These are phyloP conservation scores for Dissophora ornata DNA, from an alignment of 192 early-diverging fungal species.

Conservation along the genomic window DNA sequence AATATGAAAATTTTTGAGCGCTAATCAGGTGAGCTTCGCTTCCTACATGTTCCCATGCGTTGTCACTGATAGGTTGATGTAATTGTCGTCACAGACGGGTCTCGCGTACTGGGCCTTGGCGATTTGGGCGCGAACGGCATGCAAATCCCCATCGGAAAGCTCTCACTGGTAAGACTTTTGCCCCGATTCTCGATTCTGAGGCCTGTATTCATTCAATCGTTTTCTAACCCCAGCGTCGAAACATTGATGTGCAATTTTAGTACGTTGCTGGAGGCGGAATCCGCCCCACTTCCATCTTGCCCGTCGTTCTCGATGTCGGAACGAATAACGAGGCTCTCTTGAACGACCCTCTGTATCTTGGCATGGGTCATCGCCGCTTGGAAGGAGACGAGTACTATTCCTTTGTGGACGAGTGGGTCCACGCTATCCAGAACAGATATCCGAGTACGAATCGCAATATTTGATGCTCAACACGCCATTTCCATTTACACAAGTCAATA, in stretches of 20 bases:
- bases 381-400: slow-evolving; percentile 66
- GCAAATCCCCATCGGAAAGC: slow-evolving; percentile 96
- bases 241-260: slow-evolving; percentile 42
- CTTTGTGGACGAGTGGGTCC: slow-evolving; percentile 67
- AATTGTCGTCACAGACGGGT: slow-evolving; percentile 94
- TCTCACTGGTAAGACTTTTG: slow-evolving; percentile 56
- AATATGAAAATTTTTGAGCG: too few species aligned
- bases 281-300: slow-evolving; percentile 86
- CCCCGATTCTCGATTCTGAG: not conserved
- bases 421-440: slow-evolving; percentile 63
- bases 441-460: slow-evolving; percentile 47
- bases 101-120: slow-evolving; percentile 92
- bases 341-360: slow-evolving; percentile 91
- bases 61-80: slow-evolving; percentile 39
- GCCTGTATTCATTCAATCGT: too few species aligned
- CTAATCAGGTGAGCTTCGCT: slow-evolving; percentile 10
- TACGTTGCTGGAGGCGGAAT: slow-evolving; percentile 91
- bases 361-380: slow-evolving; percentile 75
- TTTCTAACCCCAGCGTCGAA: not conserved
- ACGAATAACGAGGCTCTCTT: slow-evolving; percentile 85
- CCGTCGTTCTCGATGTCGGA: slow-evolving; percentile 92
- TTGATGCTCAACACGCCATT: too few species aligned
- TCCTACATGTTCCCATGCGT: slow-evolving; percentile 1
- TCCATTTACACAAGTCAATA: too few species aligned
- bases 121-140: slow-evolving; percentile 96